These are phyloP conservation scores for Cystofilobasidium ferigula DNA, from an alignment of 768 basidiomycete genomes.

Conservation along the genomic window DNA sequence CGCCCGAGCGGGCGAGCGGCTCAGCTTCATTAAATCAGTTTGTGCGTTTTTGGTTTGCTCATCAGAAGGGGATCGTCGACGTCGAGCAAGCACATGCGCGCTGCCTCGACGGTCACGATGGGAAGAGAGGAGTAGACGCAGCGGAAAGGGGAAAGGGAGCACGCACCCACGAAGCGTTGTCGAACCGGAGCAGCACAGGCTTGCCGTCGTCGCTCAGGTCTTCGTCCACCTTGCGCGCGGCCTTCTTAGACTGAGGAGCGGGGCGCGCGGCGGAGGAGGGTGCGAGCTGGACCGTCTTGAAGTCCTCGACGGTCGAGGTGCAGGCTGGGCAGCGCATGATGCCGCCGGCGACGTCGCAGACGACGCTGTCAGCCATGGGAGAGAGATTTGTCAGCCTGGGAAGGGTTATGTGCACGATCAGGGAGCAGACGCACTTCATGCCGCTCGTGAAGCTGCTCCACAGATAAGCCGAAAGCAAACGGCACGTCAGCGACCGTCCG, in stretches of 20 bases:
- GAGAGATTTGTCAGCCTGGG: too few relatives aligned
- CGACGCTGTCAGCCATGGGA: slow-evolving; percentile 1
- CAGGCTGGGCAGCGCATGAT: slow-evolving; percentile 22
- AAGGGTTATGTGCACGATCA: neutral
- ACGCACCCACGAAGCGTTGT: slow-evolving; percentile 25
- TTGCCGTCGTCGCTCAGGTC: neutral
- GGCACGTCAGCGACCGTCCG: neutral
- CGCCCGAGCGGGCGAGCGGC: neutral
- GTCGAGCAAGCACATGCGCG: neutral
- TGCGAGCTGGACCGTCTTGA: slow-evolving; percentile 1
- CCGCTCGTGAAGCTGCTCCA: slow-evolving; percentile 22
- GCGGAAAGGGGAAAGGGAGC: neutral
- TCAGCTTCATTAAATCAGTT: slow-evolving; percentile 5
- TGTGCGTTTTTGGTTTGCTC: neutral
- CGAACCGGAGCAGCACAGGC: slow-evolving; percentile 16
- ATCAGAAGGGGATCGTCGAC: neutral
- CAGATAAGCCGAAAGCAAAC: neutral
- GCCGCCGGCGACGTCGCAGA: slow-evolving; percentile 22
- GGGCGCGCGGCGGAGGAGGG: neutral
- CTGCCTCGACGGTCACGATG: neutral
- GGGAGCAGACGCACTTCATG: slow-evolving; percentile 14
- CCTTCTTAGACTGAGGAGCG: neutral
- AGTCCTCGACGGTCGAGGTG: slow-evolving; percentile 14
- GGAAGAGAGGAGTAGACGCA: neutral
- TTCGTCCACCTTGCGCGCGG: neutral